Evolutionary conservation across 371 early-diverging fungal genomes (phyloP), one percentile per base, ranked within the genome.

Genomic region (Syncephalastrum sp.): DNA sequence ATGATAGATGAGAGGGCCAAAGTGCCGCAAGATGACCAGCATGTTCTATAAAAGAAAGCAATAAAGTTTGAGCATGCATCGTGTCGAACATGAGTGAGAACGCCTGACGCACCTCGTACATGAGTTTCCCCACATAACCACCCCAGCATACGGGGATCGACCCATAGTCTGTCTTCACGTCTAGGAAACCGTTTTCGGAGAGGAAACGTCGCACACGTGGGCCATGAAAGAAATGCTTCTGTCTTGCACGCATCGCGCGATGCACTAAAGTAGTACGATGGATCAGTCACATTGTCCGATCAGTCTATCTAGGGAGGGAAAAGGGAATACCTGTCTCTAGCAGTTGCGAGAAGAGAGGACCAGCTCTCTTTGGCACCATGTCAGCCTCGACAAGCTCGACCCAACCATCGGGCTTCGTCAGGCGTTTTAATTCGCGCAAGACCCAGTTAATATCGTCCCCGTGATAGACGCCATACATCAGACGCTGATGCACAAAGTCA

Each of bases 131-230:
- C 41, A 75, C 41, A 52, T 68, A 69, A 0, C 76, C 76, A 42
- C 76, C 76, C 76, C 76, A 75, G 42, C 72, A 72, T 17, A 70
- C 57, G 3, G 76, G 76, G 15, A 72, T 48, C 15, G 76, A 75
- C 4, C 53, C 59, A 56, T 75, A 75, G 25, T 72, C 70, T n/a
- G 59, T 33, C 12, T 54, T 45, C 8, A 75, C 43, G 25, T 75
- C 72, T 38, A 55, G 27, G 42, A 69, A 50, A 3, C 68, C 68
- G n/a, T 42, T n/a, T 14, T 68, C 65, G 15, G 42, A 38, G 24
- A 75, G 56, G 16, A 33, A 47, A 7, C 63, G 66, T 3, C 42
- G 38, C 2, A 72, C 27, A 14, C 19, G 21, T 17, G 56, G 60
- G 3, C 70, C 76, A 41, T 63, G 48, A 23, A 64, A 57, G 10